phyloP scores from a whole-genome alignment of 805 yeast genomes.

The Zygoascus biomembranicola region DNA sequence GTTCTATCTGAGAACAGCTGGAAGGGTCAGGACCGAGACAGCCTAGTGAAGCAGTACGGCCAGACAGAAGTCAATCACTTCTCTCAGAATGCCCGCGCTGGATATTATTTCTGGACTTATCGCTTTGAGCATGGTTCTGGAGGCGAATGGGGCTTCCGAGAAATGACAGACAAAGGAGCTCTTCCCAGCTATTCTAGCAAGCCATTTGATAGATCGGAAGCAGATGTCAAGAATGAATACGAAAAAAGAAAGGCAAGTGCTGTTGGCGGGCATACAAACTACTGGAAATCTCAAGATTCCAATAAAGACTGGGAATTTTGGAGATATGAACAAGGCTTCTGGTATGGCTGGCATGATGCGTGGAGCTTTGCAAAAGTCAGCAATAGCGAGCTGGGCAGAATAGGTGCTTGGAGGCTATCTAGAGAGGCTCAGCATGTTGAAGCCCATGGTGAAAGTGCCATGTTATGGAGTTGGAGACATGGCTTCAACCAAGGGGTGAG shows the following conservation, averaged over 20 bases:
- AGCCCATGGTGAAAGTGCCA: conserved; percentile 45
- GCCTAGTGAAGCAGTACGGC: conserved; percentile 57
- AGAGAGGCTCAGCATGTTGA: conserved; percentile 55
- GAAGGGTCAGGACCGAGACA: conserved; percentile 47
- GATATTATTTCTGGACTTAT: conserved; percentile 85
- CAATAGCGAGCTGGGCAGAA: conserved; percentile 67
- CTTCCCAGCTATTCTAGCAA: conserved; percentile 31
- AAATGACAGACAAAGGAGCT: conserved; percentile 61
- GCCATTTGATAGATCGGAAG: conserved; percentile 15
- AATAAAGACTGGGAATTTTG: conserved; percentile 67
- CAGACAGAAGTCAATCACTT: conserved; percentile 42
- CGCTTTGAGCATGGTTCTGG: conserved; percentile 85
- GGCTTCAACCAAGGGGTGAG: conserved; percentile 63
- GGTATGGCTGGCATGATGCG: conserved; percentile 67
- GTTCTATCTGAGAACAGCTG: conserved; percentile 73
- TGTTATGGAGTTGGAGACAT: conserved; percentile 84
- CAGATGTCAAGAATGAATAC: conserved; percentile 19
- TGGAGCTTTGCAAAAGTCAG: conserved; percentile 58
- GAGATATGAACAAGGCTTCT: conserved; percentile 73
- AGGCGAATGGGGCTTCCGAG: conserved; percentile 92
- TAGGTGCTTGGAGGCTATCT: conserved; percentile 56
- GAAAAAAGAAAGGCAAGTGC: conserved; percentile 34
- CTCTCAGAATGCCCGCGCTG: conserved; percentile 49
- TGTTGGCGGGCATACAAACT: conserved; percentile 42
- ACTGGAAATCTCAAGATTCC: conserved; percentile 59